Conservation (phyloP, 176 grass and related monocot genomes). For the Carex littledalei region DNA sequence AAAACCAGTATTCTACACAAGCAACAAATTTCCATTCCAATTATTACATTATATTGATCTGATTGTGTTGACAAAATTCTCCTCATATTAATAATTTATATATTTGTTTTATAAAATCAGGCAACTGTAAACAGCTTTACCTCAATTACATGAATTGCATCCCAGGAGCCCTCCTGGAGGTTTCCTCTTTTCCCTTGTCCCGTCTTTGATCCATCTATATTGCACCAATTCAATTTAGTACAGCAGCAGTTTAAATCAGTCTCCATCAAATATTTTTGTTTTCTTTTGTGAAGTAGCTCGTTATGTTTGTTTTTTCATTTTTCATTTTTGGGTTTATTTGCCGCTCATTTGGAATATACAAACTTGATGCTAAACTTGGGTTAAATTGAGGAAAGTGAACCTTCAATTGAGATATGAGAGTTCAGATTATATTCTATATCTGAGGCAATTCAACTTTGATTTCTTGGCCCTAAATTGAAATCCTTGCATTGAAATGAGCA, state of each 20-base stretch:
- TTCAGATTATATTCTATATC: neutral
- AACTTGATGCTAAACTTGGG: neutral
- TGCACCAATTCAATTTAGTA: neutral
- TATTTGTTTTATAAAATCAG: neutral
- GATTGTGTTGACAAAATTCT: neutral
- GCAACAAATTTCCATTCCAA: neutral
- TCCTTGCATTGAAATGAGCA: neutral
- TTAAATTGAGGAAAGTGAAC: neutral
- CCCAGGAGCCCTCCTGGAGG: conserved; percentile 93
- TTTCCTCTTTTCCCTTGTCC: conserved; percentile 71
- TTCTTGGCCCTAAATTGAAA: neutral
- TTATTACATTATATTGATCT: neutral
- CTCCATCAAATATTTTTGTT: neutral
- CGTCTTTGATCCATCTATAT: conserved; percentile 58
- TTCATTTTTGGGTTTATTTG: neutral
- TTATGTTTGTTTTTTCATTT: neutral
- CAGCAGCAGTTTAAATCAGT: neutral
- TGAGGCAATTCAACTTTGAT: neutral
- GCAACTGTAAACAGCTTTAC: conserved; percentile 25
- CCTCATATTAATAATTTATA: neutral
- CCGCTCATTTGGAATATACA: neutral
- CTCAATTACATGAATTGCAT: conserved; percentile 98
- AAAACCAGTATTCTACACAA: neutral
- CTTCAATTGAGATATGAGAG: neutral
- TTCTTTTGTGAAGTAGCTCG: neutral